phyloP scores from a whole-genome alignment of 1,284 basidiomycete species.

The Marasmius tenuissimus region DNA sequence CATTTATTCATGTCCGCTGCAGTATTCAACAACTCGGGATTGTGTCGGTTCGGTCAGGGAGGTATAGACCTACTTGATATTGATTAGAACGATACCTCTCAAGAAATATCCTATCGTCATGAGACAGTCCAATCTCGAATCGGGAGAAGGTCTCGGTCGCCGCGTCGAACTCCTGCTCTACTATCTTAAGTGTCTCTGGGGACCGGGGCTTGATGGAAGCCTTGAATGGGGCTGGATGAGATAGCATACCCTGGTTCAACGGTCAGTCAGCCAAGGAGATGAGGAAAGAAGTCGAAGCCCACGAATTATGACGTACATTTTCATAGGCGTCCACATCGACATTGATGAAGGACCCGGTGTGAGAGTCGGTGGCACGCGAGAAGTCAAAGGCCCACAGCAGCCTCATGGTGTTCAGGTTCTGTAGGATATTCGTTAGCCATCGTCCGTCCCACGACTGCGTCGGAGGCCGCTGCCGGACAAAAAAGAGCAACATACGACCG shows the following conservation, averaged over 20 bases:
- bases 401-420: constrained; percentile 18
- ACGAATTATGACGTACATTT: neutral
- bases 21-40: too few relatives aligned
- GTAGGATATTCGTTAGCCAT: neutral
- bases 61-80: too few relatives aligned
- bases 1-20: too few relatives aligned
- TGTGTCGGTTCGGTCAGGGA: too few relatives aligned
- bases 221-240: constrained; percentile 8
- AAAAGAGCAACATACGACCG: constrained; percentile 23
- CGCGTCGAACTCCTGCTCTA: constrained; percentile 8
- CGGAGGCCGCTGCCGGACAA: neutral
- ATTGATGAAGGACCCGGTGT: neutral
- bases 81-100: neutral
- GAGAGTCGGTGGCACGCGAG: constrained; percentile 5
- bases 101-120: neutral
- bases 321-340: constrained; percentile 2
- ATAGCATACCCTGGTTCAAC: constrained; percentile 7
- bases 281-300: neutral
- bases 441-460: too few relatives aligned
- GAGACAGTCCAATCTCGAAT: constrained; percentile 5
- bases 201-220: constrained; percentile 7
- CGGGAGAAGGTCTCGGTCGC: constrained; percentile 3
- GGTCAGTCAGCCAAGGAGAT: too few relatives aligned
- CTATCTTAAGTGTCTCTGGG: neutral
- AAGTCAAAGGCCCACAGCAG: constrained; percentile 31